Conservation (phyloP, 2,329 filamentous ascomycete species). For the Phialocephala sp. region DNA sequence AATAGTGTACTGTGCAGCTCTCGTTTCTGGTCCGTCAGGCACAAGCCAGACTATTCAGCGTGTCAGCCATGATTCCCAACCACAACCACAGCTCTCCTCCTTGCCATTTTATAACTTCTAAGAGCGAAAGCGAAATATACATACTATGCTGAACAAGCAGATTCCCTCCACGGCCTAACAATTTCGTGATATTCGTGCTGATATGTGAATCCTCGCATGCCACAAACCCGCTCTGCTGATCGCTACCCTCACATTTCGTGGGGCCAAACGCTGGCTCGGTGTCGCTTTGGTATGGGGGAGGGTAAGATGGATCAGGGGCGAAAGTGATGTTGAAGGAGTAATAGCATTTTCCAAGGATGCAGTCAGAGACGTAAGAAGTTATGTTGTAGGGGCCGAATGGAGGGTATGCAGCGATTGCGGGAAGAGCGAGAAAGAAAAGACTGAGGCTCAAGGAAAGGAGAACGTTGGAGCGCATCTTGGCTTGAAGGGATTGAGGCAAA, state of each 20-base stretch:
- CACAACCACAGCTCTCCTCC: background rate
- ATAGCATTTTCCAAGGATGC: conserved; percentile 9
- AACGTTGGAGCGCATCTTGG: background rate
- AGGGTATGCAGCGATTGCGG: background rate
- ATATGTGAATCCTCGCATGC: background rate
- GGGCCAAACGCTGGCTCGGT: conserved; percentile 1
- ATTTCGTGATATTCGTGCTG: background rate
- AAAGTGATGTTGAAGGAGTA: conserved; percentile 12
- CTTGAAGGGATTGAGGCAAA: background rate
- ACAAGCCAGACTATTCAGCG: conserved; percentile 4
- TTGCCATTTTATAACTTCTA: background rate
- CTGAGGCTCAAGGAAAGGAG: background rate
- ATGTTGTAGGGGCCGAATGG: conserved; percentile 14
- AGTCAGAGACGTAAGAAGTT: background rate
- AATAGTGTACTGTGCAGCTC: conserved; percentile 12
- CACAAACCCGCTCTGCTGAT: background rate
- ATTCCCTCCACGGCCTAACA: background rate
- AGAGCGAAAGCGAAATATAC: background rate
- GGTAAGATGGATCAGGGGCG: background rate
- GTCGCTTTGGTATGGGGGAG: background rate
- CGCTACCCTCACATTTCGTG: background rate
- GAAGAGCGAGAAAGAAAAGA: background rate
- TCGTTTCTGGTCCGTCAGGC: conserved; percentile 3
- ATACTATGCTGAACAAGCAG: conserved; percentile 1
- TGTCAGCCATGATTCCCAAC: background rate